phyloP scores from a whole-genome alignment of 2,329 filamentous ascomycete species.

The Coniochaeta sp. region DNA sequence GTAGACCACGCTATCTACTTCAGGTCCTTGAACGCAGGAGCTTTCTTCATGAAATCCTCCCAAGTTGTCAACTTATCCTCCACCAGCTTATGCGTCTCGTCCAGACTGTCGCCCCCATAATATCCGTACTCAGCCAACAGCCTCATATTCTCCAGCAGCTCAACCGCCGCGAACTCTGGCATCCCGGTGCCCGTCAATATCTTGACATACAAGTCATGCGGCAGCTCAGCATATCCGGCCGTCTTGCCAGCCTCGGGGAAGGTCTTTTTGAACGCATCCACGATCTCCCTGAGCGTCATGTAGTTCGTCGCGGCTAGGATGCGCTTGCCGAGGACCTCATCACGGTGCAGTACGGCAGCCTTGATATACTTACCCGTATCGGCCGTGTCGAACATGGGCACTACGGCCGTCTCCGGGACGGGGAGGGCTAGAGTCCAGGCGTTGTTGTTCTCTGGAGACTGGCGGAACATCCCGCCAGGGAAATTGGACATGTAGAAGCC shows the following conservation, averaged over 20 bases:
- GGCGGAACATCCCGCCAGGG: conserved; percentile 17
- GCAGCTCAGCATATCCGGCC: conserved; percentile 24
- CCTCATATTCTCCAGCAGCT: conserved; percentile 45
- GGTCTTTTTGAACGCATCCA: conserved; percentile 28
- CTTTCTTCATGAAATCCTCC: conserved; percentile 27
- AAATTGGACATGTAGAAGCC: conserved; percentile 48
- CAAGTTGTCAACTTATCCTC: conserved; percentile 32
- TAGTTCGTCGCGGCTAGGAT: conserved; percentile 35
- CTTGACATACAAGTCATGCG: conserved; percentile 32
- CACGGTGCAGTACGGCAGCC: conserved; percentile 24
- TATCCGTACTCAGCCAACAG: conserved; percentile 45
- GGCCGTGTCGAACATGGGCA: conserved; percentile 25
- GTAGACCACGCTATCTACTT: conserved; percentile 16
- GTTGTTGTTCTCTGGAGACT: conserved; percentile 15
- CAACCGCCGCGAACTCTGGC: conserved; percentile 32
- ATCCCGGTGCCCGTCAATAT: conserved; percentile 24
- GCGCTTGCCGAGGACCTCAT: conserved; percentile 30
- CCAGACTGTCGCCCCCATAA: conserved; percentile 35
- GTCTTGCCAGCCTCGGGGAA: conserved; percentile 30
- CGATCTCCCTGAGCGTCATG: conserved; percentile 28
- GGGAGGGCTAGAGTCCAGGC: conserved; percentile 24
- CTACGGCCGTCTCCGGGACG: conserved; percentile 17
- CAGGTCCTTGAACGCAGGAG: conserved; percentile 23
- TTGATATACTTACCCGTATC: conserved; percentile 33
- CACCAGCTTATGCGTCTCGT: conserved; percentile 26